phyloP scores from a whole-genome alignment of 2,329 filamentous ascomycete genomes.

The Meredithiella fracta region DNA sequence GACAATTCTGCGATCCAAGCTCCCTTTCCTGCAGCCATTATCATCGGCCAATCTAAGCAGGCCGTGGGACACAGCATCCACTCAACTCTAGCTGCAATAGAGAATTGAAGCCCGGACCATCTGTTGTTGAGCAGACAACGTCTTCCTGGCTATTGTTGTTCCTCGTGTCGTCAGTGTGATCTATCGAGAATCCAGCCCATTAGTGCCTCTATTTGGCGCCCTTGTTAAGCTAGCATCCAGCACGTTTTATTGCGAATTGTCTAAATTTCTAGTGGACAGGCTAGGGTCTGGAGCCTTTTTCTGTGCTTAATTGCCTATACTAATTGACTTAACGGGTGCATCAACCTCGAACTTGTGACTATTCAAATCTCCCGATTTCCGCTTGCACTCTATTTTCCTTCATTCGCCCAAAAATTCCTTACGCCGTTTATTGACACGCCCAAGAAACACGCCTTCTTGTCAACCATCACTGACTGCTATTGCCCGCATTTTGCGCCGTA shows the following conservation, averaged over 20 bases:
- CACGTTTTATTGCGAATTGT: too few relatives aligned
- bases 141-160: too few relatives aligned
- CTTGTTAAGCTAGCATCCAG: too few relatives aligned
- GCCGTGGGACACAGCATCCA: not conserved
- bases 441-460: conserved; percentile 4
- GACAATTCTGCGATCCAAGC: conserved; percentile 1
- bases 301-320: not conserved
- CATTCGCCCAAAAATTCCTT: not conserved
- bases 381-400: conserved; percentile 3
- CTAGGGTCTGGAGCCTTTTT: not conserved
- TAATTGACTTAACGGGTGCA: not conserved
- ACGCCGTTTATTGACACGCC: conserved; percentile 5
- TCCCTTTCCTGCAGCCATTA: not conserved
- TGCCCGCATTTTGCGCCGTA: not conserved
- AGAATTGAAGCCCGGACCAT: too few relatives aligned
- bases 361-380: conserved; percentile 9
- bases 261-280: not conserved
- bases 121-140: too few relatives aligned
- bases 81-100: not conserved
- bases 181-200: too few relatives aligned
- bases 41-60: not conserved
- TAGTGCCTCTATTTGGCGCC: too few relatives aligned
- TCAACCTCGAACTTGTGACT: conserved; percentile 4
- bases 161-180: too few relatives aligned
- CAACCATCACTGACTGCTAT: conserved; percentile 3